Evolutionary conservation across 2,329 filamentous ascomycete species (phyloP), one percentile per base, ranked within the genome.

Genomic region (Periconia sp.): DNA sequence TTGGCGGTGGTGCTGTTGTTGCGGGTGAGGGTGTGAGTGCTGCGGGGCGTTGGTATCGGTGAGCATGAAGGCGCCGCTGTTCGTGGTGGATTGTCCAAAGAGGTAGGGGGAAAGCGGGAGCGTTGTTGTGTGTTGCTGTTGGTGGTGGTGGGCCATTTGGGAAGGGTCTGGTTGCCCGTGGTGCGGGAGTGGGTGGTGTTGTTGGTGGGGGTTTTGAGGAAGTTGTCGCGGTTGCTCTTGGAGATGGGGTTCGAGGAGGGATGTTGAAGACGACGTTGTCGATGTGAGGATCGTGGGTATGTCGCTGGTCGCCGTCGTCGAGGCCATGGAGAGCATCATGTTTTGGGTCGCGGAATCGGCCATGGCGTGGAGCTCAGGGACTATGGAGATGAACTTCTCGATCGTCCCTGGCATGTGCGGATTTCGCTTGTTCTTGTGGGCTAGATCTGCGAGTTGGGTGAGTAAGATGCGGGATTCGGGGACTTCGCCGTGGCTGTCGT

Each of bases 361-460:
- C 69, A 72, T 72, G 27, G 65, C 64, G 30, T 73, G 66, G 3
- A 75, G 57, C 33, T 76, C 73, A 5, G 68, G 64, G 7, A 76
- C 59, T 9, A 76, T 61, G 5, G 67, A 66, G 9, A 70, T 70
- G 53, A 70, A 76, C 41, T 72, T 74, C 23, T 65, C 59, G 41
- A 74, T 71, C 0, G 74, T 75, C 7, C 73, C 73, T 6, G 74
- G 74, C 58, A 76, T 69, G 41, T 66, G 63, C 1, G 68, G 65
- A 46, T 74, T 72, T 1, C 58, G 60, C 33, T 61, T 57, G 44
- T 74, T 68, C 8, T 64, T 68, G 20, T 65, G 62, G 8, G 68
- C 63, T 6, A 75, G 54, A 19, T 69, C 66, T 46, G 71, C 70
- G n/a, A 74, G 67, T 47, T 73, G 66, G 37, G 65, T 64, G 2